phyloP scores from a whole-genome alignment of 192 early-diverging fungal genomes.

The Linnemannia elongata region DNA sequence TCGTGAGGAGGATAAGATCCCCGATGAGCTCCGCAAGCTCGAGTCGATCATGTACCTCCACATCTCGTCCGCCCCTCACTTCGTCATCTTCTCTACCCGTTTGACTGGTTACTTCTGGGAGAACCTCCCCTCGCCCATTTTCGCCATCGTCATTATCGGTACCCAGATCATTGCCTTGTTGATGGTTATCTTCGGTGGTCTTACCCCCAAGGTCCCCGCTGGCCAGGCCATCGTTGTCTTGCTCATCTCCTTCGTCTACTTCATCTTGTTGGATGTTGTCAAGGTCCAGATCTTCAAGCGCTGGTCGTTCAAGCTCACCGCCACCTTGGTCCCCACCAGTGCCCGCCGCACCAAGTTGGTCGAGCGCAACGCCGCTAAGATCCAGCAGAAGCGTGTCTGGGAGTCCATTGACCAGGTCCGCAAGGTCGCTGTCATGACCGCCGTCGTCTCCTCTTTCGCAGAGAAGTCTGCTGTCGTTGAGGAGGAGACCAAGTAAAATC shows the following conservation, averaged over 20 bases:
- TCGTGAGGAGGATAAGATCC: conserved; percentile 12
- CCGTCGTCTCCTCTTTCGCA: conserved; percentile 32
- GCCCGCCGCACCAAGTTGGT: conserved; percentile 71
- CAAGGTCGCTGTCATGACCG: conserved; percentile 51
- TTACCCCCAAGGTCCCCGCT: conserved; percentile 62
- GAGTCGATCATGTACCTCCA: conserved; percentile 91
- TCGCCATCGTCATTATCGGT: conserved; percentile 78
- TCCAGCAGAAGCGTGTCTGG: conserved; percentile 64
- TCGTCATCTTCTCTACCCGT: conserved; percentile 90
- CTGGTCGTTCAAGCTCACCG: conserved; percentile 90
- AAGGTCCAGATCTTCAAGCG: conserved; percentile 83
- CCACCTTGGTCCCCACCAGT: conserved; percentile 79
- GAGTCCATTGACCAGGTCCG: conserved; percentile 33
- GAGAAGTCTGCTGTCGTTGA: neutral
- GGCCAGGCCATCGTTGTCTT: conserved; percentile 78
- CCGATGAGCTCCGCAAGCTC: conserved; percentile 54
- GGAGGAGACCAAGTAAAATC: conserved; percentile 15
- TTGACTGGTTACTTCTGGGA: conserved; percentile 84
- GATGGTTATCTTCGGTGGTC: conserved; percentile 75
- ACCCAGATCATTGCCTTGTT: conserved; percentile 89
- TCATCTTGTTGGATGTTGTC: conserved; percentile 84
- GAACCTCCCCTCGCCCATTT: conserved; percentile 78
- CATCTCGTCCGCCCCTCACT: conserved; percentile 86
- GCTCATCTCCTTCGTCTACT: conserved; percentile 76
- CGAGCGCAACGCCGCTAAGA: conserved; percentile 57